Conservation (phyloP, 768 basidiomycete genomes). For the Russula ochroleuca region DNA sequence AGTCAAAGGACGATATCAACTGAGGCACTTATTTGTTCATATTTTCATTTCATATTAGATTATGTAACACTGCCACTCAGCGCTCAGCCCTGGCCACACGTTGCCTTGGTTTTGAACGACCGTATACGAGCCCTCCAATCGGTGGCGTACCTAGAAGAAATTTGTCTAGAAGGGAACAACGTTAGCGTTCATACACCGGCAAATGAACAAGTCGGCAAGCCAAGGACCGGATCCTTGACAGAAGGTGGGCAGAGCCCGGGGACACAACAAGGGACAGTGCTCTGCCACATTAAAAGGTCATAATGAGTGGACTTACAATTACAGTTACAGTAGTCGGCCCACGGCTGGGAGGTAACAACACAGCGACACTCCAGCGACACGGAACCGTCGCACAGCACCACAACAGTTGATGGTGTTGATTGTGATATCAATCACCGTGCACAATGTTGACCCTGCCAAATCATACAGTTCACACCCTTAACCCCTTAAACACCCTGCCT, state of each 20-base stretch:
- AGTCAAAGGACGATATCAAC: background rate
- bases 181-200: background rate
- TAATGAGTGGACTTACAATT: background rate
- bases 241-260: background rate
- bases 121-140: background rate
- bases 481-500: too few relatives aligned
- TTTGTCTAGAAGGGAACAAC: background rate
- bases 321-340: constrained; percentile 7
- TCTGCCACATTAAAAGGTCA: background rate
- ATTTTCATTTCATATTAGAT: background rate
- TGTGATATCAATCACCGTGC: background rate
- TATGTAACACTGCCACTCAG: background rate
- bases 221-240: constrained; percentile 6
- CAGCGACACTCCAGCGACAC: background rate
- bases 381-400: background rate
- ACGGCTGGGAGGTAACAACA: background rate
- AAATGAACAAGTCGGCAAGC: background rate
- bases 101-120: too few relatives aligned
- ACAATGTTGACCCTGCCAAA: background rate
- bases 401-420: background rate
- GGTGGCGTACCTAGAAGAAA: background rate
- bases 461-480: background rate
- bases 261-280: background rate
- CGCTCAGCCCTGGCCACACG: too few relatives aligned
- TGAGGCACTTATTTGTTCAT: constrained; percentile 6